Base-by-base conservation (phyloP, 2,329 filamentous ascomycete genomes). In the Aureobasidium sp. region DNA sequence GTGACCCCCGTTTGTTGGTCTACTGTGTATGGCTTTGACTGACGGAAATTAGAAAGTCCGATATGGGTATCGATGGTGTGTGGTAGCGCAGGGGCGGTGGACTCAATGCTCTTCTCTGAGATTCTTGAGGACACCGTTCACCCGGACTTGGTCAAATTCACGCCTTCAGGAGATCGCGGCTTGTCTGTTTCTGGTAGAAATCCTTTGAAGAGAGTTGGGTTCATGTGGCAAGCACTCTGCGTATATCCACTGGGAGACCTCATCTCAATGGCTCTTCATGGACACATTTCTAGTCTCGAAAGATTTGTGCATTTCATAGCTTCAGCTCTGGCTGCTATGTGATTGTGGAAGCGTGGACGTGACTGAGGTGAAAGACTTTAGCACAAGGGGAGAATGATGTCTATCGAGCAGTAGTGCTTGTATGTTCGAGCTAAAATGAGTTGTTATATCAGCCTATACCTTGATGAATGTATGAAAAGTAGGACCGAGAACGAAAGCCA, bases 31-130 rank as follows among this genome's bases (percentile, higher is more conserved):
- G 17, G 1, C 6, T 9, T 27, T 57, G 40, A 57, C 53, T 25
- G 9, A 7, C 4, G 13, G 49, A 2, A 19, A 15, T 10, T 29
- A 62, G 61, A 27, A 43, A 33, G 27, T 46, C 43, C 11, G 61
- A 62, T 35, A 62, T 62, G 61, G 57, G 57, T 10, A 62, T 62
- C 5, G 47, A 62, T 8, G 45, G 57, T 11, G 61, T 62, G 9
- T 62, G 61, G 61, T 25, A 43, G 6, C 61, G 61, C 5, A 62
- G 61, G 43, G 61, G 61, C 8, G 61, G 61, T 17, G 61, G 61
- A 19, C 40, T 40, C 3, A 37, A 57, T 27, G 21, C 27, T n/a
- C 37, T 45, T 8, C 40, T 57, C 15, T 57, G 21, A 57, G 9
- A 13, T 37, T 11, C 35, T 37, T 37, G 4, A 29, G 9, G 27